These are phyloP conservation scores for Neofusicoccum kwambonambiense DNA, from an alignment of 2,329 filamentous ascomycete species.

Conservation along the genomic window DNA sequence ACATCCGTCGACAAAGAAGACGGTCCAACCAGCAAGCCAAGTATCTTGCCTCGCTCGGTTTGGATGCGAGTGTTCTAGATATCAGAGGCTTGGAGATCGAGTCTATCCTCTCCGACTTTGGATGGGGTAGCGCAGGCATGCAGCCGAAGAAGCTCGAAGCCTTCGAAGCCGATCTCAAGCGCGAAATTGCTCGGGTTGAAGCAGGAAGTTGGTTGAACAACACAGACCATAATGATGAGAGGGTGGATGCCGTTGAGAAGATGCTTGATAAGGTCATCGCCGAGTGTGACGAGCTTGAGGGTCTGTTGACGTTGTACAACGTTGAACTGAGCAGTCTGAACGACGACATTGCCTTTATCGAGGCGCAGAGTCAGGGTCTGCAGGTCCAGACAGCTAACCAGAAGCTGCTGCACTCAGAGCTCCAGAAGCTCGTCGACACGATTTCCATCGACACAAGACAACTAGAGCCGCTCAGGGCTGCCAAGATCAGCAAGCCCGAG, in stretches of 20 bases:
- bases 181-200: constrained; percentile 86
- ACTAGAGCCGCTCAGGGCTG: constrained; percentile 69
- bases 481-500: constrained; percentile 67
- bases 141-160: constrained; percentile 74
- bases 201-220: constrained; percentile 89
- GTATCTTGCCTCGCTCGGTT: constrained; percentile 73
- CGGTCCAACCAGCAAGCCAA: constrained; percentile 73
- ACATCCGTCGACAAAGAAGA: constrained; percentile 59
- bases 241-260: constrained; percentile 79
- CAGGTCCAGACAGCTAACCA: constrained; percentile 98
- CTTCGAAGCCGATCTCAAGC: constrained; percentile 77
- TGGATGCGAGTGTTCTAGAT: constrained; percentile 75
- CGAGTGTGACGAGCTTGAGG: constrained; percentile 95
- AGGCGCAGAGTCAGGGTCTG: constrained; percentile 92
- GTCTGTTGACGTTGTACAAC: constrained; percentile 87
- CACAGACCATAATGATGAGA: constrained; percentile 80
- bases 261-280: constrained; percentile 87
- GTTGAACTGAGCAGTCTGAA: constrained; percentile 92
- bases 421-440: constrained; percentile 84
- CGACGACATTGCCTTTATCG: constrained; percentile 95
- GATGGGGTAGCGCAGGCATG: constrained; percentile 79
- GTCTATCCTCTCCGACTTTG: constrained; percentile 78
- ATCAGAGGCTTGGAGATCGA: constrained; percentile 78
- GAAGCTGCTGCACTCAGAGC: constrained; percentile 84
- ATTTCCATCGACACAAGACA: constrained; percentile 80